Evolutionary conservation across 2,329 filamentous ascomycete species (phyloP).

Genomic region (Fusarium brevicatenulatum): DNA sequence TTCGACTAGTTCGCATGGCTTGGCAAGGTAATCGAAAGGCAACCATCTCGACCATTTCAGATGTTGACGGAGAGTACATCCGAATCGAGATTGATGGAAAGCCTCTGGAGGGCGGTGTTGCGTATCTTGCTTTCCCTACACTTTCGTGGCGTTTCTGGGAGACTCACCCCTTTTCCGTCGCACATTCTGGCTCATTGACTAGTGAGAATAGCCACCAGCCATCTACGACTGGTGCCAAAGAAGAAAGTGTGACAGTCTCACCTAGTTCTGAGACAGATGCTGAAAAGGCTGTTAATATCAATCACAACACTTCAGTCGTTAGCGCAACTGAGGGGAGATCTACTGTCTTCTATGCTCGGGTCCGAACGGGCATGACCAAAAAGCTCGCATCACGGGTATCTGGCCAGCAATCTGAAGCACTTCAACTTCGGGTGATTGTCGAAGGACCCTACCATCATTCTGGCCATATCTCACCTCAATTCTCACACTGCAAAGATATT

Average conservation of each 20-base stretch:
- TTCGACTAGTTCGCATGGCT: conserved; percentile 43
- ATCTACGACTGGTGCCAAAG: neutral
- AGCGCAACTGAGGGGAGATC: neutral
- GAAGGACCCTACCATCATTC: conserved; percentile 45
- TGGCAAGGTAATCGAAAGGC: conserved; percentile 39
- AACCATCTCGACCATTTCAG: conserved; percentile 38
- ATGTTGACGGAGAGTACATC: conserved; percentile 46
- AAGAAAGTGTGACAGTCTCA: conserved; percentile 15
- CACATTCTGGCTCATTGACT: neutral
- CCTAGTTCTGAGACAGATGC: neutral
- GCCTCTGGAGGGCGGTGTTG: conserved; percentile 44
- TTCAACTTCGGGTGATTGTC: conserved; percentile 40
- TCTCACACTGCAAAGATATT: conserved; percentile 41
- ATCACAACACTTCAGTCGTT: neutral
- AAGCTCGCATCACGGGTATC: conserved; percentile 23
- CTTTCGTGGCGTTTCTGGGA: conserved; percentile 52
- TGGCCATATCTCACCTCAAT: conserved; percentile 22
- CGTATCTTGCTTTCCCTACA: conserved; percentile 51
- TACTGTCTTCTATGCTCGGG: conserved; percentile 31
- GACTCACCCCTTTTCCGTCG: conserved; percentile 51
- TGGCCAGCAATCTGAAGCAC: neutral
- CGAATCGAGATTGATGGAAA: conserved; percentile 45
- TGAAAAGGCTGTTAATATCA: neutral
- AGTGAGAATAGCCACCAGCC: neutral
- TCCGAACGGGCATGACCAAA: conserved; percentile 39